phyloP scores from a whole-genome alignment of 495 filamentous ascomycete genomes.

The Tuber melanosporum region DNA sequence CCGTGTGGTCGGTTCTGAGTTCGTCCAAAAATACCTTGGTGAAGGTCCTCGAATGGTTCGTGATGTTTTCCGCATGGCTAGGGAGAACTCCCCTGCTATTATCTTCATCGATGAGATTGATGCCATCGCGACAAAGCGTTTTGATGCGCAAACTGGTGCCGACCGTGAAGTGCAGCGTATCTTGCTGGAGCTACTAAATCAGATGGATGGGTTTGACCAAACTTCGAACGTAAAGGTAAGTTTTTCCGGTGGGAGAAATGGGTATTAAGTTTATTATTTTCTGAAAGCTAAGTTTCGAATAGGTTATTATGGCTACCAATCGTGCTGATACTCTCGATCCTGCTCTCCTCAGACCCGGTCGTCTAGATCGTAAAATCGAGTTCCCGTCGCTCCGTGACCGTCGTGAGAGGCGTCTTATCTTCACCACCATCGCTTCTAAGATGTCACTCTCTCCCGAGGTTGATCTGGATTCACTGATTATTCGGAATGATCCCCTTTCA shows the following conservation, averaged over 20 bases:
- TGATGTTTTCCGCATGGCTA: conserved; percentile 97
- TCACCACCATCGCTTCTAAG: conserved; percentile 88
- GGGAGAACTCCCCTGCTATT: conserved; percentile 94
- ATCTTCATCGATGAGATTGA: conserved; percentile 99
- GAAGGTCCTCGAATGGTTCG: conserved; percentile 98
- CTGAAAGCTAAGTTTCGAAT: conserved; percentile 11
- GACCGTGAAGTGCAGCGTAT: conserved; percentile 98
- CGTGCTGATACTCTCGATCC: conserved; percentile 94
- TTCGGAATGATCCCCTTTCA: conserved; percentile 88
- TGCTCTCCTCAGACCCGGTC: conserved; percentile 84
- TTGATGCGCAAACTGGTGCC: conserved; percentile 95
- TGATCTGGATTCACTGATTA: conserved; percentile 89
- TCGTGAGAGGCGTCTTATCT: conserved; percentile 89
- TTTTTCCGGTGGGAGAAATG: background rate
- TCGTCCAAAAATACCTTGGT: conserved; percentile 97
- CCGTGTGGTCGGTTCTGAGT: conserved; percentile 94
- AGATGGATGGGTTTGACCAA: conserved; percentile 99
- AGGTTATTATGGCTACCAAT: conserved; percentile 98
- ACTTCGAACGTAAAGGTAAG: conserved; percentile 82
- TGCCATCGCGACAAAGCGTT: conserved; percentile 97
- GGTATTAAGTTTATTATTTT: background rate
- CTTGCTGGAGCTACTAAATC: conserved; percentile 90
- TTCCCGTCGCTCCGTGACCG: conserved; percentile 88
- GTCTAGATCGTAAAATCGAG: conserved; percentile 96
- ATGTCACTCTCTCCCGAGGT: conserved; percentile 97